phyloP scores from a whole-genome alignment of 805 yeast species.

The Pichia occidentalis region DNA sequence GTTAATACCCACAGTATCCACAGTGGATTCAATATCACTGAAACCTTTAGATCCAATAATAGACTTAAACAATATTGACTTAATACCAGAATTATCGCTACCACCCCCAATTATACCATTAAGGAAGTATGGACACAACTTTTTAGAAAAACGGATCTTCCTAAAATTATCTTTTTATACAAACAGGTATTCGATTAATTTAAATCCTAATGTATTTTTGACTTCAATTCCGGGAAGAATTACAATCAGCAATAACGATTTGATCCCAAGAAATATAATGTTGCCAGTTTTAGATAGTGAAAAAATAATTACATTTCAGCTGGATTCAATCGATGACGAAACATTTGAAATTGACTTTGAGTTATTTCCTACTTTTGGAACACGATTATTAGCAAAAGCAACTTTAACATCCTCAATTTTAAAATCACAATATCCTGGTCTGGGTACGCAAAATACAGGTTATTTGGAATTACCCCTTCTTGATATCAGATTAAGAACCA shows the following conservation, averaged over 20 bases:
- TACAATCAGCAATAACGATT: conserved; percentile 70
- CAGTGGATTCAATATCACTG: conserved; percentile 6
- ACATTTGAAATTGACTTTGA: conserved; percentile 74
- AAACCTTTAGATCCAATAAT: conserved; percentile 11
- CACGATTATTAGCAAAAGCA: conserved; percentile 83
- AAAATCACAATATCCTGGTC: conserved; percentile 30
- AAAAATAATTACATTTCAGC: conserved; percentile 68
- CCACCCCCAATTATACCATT: conserved; percentile 97
- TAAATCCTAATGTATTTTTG: conserved; percentile 39
- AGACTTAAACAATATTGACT: conserved; percentile 43
- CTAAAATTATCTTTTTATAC: conserved; percentile 66
- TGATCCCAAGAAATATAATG: conserved; percentile 80
- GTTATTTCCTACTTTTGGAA: conserved; percentile 90
- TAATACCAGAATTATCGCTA: conserved; percentile 81
- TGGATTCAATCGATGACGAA: conserved; percentile 65
- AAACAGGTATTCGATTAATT: conserved; percentile 37
- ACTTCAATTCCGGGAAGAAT: conserved; percentile 69
- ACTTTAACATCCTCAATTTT: conserved; percentile 62
- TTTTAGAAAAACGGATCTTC: conserved; percentile 81
- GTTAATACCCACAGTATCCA: not conserved
- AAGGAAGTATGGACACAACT: conserved; percentile 92
- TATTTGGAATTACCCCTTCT: conserved; percentile 60
- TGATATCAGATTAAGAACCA: conserved; percentile 71
- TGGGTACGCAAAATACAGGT: conserved; percentile 34
- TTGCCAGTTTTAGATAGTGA: conserved; percentile 69